phyloP scores from a whole-genome alignment of 2,329 filamentous ascomycete species.

The Mycosphaerella sp. region DNA sequence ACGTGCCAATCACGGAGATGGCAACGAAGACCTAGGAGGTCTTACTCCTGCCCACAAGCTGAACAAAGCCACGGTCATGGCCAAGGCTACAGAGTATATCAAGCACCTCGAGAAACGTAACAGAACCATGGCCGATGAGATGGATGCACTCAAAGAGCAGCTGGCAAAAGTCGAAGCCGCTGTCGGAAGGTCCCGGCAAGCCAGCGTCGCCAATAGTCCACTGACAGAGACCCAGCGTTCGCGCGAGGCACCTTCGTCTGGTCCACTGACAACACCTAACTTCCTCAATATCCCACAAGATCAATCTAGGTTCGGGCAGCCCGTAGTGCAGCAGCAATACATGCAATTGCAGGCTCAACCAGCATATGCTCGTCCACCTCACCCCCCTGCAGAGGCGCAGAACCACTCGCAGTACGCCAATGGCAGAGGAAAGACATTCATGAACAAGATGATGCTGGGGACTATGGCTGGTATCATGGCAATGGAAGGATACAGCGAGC shows the following conservation, averaged over 20 bases:
- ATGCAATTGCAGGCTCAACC: slow-evolving; percentile 30
- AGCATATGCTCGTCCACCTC: slow-evolving; percentile 29
- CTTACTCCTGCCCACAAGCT: slow-evolving; percentile 80
- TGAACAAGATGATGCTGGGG: slow-evolving; percentile 82
- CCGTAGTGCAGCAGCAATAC: slow-evolving; percentile 30
- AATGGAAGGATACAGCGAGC: slow-evolving; percentile 67
- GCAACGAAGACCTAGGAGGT: slow-evolving; percentile 64
- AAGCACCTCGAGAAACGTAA: slow-evolving; percentile 88
- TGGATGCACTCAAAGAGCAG: slow-evolving; percentile 67
- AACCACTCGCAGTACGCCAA: slow-evolving; percentile 34
- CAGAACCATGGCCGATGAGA: slow-evolving; percentile 73
- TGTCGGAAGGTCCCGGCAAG: slow-evolving; percentile 41
- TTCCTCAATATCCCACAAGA: slow-evolving; percentile 28
- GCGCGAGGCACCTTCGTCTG: slow-evolving; percentile 26
- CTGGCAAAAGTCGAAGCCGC: slow-evolving; percentile 62
- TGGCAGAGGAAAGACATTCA: slow-evolving; percentile 40
- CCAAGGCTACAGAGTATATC: slow-evolving; percentile 96
- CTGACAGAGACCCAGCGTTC: slow-evolving; percentile 20
- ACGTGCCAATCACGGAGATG: slow-evolving; percentile 54
- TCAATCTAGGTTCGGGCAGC: slow-evolving; percentile 21
- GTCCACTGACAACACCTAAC: slow-evolving; percentile 20
- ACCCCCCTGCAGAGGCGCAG: slow-evolving; percentile 31
- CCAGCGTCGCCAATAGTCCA: slow-evolving; percentile 22
- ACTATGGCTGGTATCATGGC: slow-evolving; percentile 90
- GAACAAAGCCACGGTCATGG: slow-evolving; percentile 94